Percentiles rank a stretch among this genome's conserved stretches.
These are phyloP conservation scores for Wickerhamomyces chambardii DNA, from an alignment of 805 yeast species.

Conservation along the genomic window DNA sequence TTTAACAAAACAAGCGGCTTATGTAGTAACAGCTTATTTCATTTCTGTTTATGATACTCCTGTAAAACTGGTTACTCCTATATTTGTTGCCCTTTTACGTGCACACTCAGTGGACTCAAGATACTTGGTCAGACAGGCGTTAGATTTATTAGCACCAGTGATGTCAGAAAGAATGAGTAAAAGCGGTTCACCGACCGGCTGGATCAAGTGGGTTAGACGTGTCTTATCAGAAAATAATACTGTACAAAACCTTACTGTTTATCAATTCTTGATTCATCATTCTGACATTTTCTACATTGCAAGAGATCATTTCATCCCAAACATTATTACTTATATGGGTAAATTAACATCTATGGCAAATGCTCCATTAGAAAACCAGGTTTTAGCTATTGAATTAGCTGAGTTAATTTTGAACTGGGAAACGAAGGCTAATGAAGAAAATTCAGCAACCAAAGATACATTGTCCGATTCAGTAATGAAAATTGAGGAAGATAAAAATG, in stretches of 20 bases:
- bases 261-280: constrained; percentile 82
- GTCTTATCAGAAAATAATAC: constrained; percentile 86
- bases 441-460: constrained; percentile 1
- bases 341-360: constrained; percentile 73
- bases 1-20: constrained; percentile 86
- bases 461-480: not conserved
- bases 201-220: constrained; percentile 95
- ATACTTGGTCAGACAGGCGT: constrained; percentile 74
- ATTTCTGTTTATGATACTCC: constrained; percentile 87
- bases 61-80: constrained; percentile 78
- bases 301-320: constrained; percentile 82
- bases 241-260: constrained; percentile 77
- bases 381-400: constrained; percentile 81
- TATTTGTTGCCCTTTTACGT: constrained; percentile 81
- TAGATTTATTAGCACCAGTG: constrained; percentile 84
- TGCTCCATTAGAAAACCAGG: constrained; percentile 74
- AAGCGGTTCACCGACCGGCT: constrained; percentile 40
- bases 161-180: constrained; percentile 56
- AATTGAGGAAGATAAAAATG: not conserved
- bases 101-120: constrained; percentile 83
- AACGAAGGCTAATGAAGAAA: constrained; percentile 28
- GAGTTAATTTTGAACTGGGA: constrained; percentile 88
- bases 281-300: constrained; percentile 78
- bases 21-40: constrained; percentile 79
- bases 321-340: constrained; percentile 88